A percentile compares a stretch with the other conserved stretches of the same genome.
Conservation (phyloP, 345 rosid genomes). For the Psidium friedrichsthalianum region DNA sequence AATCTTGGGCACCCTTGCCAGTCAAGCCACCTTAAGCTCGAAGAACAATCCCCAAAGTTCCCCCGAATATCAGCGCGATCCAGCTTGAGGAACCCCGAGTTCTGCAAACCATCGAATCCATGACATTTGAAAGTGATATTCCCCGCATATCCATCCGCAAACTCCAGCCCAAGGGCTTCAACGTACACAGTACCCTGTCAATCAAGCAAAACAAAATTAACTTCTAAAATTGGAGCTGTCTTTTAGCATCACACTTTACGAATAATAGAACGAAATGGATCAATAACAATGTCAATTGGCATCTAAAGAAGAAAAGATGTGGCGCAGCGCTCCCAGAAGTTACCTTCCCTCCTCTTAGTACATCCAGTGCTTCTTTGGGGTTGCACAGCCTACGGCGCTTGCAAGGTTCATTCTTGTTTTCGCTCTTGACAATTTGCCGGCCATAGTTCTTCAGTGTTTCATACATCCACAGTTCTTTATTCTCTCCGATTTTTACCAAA, state of each 20-base stretch:
- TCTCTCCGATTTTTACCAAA: background rate
- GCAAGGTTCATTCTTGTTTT: background rate
- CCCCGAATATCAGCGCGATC: accelerated
- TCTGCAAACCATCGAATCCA: background rate
- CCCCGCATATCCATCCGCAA: background rate
- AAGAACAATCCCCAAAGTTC: accelerated
- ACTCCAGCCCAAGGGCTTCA: background rate
- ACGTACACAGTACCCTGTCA: background rate
- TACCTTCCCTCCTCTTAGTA: too few species aligned
- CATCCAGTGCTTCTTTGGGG: background rate
- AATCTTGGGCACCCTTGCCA: accelerated
- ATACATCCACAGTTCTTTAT: background rate
- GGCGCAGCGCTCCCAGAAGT: too few species aligned
- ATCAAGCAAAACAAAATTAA: background rate
- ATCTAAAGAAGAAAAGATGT: background rate
- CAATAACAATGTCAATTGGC: background rate
- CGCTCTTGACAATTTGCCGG: background rate
- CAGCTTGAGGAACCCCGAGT: background rate
- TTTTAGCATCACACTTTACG: background rate
- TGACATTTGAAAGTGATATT: background rate
- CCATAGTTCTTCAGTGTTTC: background rate
- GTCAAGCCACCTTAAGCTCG: background rate
- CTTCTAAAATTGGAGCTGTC: background rate
- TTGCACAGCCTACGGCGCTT: background rate
- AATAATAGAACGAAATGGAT: background rate